These are phyloP conservation scores for Scytalidium lignicola DNA, from an alignment of 2,329 filamentous ascomycete genomes.

Conservation along the genomic window DNA sequence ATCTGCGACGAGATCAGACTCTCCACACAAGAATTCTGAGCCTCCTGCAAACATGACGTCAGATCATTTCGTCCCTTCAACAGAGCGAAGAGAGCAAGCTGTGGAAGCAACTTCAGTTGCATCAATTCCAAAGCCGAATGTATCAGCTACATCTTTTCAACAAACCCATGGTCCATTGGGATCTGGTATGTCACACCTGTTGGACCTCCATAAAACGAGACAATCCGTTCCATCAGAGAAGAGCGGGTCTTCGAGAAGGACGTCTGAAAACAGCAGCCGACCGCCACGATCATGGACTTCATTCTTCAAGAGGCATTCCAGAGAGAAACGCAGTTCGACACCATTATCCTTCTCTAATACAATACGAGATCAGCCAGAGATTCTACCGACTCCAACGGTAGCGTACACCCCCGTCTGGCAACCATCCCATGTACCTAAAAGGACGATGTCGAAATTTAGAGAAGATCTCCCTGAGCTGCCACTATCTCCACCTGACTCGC, in stretches of 20 bases:
- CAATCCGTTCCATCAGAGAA: constrained; percentile 24
- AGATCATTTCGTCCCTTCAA: constrained; percentile 23
- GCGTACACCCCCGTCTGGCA: constrained; percentile 20
- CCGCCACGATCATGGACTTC: constrained; percentile 57
- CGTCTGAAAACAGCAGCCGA: constrained; percentile 47
- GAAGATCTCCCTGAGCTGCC: constrained; percentile 88
- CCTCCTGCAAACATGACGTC: constrained; percentile 16
- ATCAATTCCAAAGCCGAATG: constrained; percentile 40
- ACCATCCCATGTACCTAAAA: constrained; percentile 53
- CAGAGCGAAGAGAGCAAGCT: constrained; percentile 29
- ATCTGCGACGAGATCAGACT: not conserved
- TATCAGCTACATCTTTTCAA: constrained; percentile 29
- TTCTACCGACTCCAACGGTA: not conserved
- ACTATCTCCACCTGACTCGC: constrained; percentile 78
- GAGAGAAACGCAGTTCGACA: constrained; percentile 49
- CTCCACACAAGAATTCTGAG: not conserved
- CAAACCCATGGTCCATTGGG: constrained; percentile 42
- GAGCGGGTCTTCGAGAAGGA: constrained; percentile 45
- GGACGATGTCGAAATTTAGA: constrained; percentile 84
- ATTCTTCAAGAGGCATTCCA: constrained; percentile 57
- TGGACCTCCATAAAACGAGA: constrained; percentile 31
- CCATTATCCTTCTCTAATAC: constrained; percentile 88
- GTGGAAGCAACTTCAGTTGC: constrained; percentile 43
- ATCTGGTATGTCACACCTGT: constrained; percentile 43
- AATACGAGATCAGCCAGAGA: constrained; percentile 57